Base-by-base conservation (phyloP, 108 stramenopile genomes). In the Stephanodiscus minutulus region DNA sequence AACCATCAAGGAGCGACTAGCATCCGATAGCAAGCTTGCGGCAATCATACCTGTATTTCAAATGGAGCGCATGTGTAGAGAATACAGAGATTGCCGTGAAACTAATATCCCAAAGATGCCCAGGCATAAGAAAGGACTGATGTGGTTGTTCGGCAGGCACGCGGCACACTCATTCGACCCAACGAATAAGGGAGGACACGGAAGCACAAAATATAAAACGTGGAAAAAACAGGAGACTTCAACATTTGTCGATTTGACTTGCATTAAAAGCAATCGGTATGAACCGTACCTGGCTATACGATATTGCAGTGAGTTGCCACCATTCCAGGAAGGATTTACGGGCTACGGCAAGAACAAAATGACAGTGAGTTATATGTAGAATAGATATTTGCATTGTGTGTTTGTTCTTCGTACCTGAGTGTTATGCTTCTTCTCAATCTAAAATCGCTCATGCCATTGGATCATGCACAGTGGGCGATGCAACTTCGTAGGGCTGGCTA, bases 261-360 rank as follows among this genome's bases (percentile, higher is more conserved):
- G 94, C 54, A 64, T 95, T 11, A 59, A 80, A 46, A 87, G 83
- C 55, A 84, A 92, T 69, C 87, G 91, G 8, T 95, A 92, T 56
- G 94, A 95, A 76, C 94, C 94, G 24, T 95, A 92, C 63, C 44
- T 95, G 62, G 82, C 79, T 15, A 8, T 95, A 3, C 79, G 90
- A 24, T 91, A 86, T 48, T 95, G 91, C 56, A 65, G 56, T n/a
- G 76, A 87, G 21, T 39, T 92, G 36, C 94, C 94, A 22, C 90
- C 89, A 10, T 95, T 90, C 68, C 88, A 91, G 62, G 74, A 78
- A 65, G 77, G 76, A 18, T 92, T 95, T 63, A 74, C 82, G 0
- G 94, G 94, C 0, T 95, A 95, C 58, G 94, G 94, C 5, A 92
- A 92, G 60, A 95, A 95, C 58, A 95, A 90, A 77, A 79, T 92